Conservation (phyloP, 2,329 filamentous ascomycete species). For the Pestalotiopsis sp. region DNA sequence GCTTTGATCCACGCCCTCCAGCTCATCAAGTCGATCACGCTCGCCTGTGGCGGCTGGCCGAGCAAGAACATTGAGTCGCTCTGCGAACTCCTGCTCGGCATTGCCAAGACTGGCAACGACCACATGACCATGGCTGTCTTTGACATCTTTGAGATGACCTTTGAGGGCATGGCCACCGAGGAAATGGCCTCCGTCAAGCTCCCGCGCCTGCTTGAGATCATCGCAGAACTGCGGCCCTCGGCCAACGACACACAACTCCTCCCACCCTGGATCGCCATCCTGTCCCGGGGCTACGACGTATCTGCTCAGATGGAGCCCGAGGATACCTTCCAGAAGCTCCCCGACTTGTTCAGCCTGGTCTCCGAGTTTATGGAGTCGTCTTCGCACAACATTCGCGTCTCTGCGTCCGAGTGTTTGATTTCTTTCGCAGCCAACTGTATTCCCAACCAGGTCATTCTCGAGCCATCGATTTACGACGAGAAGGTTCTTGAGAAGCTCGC, state of each 20-base stretch:
- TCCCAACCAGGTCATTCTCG: conserved; percentile 78
- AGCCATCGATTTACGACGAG: conserved; percentile 91
- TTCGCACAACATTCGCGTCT: conserved; percentile 91
- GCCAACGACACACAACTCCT: conserved; percentile 93
- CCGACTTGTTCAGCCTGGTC: conserved; percentile 80
- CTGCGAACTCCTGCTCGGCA: conserved; percentile 85
- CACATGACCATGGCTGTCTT: conserved; percentile 96
- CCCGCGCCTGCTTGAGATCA: conserved; percentile 85
- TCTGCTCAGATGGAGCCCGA: conserved; percentile 85
- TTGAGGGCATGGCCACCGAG: conserved; percentile 78
- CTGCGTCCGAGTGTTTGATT: conserved; percentile 91
- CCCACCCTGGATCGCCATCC: conserved; percentile 93
- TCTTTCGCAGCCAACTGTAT: conserved; percentile 92
- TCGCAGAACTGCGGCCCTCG: conserved; percentile 87
- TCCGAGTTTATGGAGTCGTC: conserved; percentile 81
- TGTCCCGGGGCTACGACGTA: conserved; percentile 93
- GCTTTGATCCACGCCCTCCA: conserved; percentile 90
- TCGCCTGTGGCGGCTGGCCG: conserved; percentile 90
- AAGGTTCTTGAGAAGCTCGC: conserved; percentile 84
- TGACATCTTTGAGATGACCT: conserved; percentile 97
- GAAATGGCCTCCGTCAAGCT: conserved; percentile 89
- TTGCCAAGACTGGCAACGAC: conserved; percentile 89
- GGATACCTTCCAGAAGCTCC: conserved; percentile 89
- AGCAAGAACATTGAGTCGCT: conserved; percentile 93
- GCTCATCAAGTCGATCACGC: conserved; percentile 85